Base-by-base conservation (phyloP, 805 yeast genomes). In the Ogataea pilisensis region DNA sequence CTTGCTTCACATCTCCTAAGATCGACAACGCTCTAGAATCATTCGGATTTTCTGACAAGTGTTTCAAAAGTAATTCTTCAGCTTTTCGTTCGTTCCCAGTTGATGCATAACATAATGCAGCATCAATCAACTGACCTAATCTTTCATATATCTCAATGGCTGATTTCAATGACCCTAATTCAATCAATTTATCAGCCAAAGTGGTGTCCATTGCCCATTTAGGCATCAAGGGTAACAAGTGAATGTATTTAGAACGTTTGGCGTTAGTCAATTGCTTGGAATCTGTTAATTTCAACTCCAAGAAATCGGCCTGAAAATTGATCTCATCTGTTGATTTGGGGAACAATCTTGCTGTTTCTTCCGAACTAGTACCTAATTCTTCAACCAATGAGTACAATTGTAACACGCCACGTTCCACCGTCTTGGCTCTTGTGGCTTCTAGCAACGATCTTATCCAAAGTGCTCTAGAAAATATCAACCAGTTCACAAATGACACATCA, bases 311-410 rank as follows among this genome's bases (percentile, higher is more conserved):
- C 2, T 54, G 44, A 37, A 60, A 61, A 16, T 43, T 37, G 12
- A 38, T 28, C 33, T 63, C 64, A 33, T 60, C 65, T 24, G 49
- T 52, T 6, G 66, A 51, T 34, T 59, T 70, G 46, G 73, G 85
- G 64, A 69, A 76, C 54, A 68, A 67, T 50, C 80, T 72, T 2
- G 65, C 60, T 8, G 82, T 66, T 39, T 72, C 69, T 38, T 83
- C 77, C 11, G 65, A 55, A 42, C 80, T 75, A 42, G 81, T 72
- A 2, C 91, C 95, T 20, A 88, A 68, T 59, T 90, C 96, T 56
- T 89, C 96, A 21, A 90, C 93, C 32, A 93, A 68, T 3, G 95
- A 82, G 40, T 90, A 91, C 82, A 93, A 81, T 63, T 93, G 99
- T 38, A 93, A 69, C 4, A 90, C 80, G 37, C 98, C 98, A 59